Evolutionary conservation across 371 early-diverging fungal genomes (phyloP), one percentile per base, ranked within the genome.

Genomic region (Mortierella sp.): DNA sequence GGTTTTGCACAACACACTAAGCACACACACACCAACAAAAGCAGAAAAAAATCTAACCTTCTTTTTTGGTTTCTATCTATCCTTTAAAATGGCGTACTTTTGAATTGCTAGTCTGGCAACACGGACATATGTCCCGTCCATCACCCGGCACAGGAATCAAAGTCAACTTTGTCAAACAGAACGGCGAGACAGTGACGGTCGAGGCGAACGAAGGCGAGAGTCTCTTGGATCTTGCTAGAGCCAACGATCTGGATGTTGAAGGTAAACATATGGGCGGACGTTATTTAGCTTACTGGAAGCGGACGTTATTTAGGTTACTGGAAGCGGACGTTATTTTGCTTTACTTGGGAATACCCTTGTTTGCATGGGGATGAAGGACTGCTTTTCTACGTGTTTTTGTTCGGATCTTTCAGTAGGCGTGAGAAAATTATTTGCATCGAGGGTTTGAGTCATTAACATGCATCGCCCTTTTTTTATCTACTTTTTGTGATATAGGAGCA

Each of bases 191-290:
- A 58, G 90, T 94, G 24, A 90, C 91, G 24, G 96, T 95, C 0
- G 87, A 90, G 48, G 97, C 95, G 45, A 91, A 92, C 22, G 93
- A 94, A 68, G 97, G 97, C 39, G 94, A 96, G 71, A 95, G 94
- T 64, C 86, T 99, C 78, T 87, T 99, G 79, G 99, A 99, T 81
- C 87, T 98, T 24, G 99, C 99, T 37, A 98, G 99, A 85, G 91
- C 92, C 43, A 95, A 99, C 80, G 94, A 97, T 85, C 94, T 99
- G 39, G 99, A 99, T 64, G 92, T 99, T 34, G 99, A 99, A 91
- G 99, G 99, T 92, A 85, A 75, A 79, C 34, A 7, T n/a, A n/a
- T 22, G 14, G 19, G 19, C 37, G 8, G 6, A 8, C 8, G 19
- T 31, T 19, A 6, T 19, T 16, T 67, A 37, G 29, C 16, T 26